Evolutionary conservation across 371 early-diverging fungal genomes (phyloP).

Genomic region (Chytridiales sp.): DNA sequence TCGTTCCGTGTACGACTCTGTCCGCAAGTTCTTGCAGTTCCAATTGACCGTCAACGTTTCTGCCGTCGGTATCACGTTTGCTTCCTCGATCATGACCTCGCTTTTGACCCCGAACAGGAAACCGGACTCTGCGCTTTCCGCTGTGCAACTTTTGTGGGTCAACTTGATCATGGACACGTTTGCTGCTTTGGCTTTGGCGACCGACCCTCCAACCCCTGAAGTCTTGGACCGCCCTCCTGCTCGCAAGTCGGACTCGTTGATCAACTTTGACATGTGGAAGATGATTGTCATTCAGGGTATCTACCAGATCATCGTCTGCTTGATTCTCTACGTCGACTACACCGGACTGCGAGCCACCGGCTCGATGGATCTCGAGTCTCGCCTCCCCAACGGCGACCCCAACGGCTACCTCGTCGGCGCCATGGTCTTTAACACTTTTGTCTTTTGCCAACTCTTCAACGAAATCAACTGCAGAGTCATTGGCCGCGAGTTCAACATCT

Average conservation of each 20-base stretch:
- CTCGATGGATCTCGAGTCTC: neutral
- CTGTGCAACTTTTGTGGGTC: constrained; percentile 86
- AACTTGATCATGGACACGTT: constrained; percentile 89
- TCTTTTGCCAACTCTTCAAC: constrained; percentile 94
- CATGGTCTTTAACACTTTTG: constrained; percentile 93
- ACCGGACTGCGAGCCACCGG: neutral
- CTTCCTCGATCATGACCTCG: constrained; percentile 38
- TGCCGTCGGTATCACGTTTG: constrained; percentile 42
- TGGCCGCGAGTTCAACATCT: constrained; percentile 72
- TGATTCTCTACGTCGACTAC: constrained; percentile 27
- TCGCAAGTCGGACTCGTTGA: constrained; percentile 73
- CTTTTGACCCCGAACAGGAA: constrained; percentile 29
- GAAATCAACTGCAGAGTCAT: constrained; percentile 45
- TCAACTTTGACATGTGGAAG: constrained; percentile 85
- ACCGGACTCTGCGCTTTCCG: constrained; percentile 68
- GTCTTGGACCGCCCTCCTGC: constrained; percentile 80
- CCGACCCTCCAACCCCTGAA: constrained; percentile 75
- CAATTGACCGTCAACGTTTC: constrained; percentile 90
- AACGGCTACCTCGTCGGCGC: constrained; percentile 52
- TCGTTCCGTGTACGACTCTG: constrained; percentile 77
- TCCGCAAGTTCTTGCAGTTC: constrained; percentile 95
- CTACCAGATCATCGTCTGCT: constrained; percentile 64
- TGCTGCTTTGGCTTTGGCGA: constrained; percentile 84
- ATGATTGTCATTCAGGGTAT: constrained; percentile 87
- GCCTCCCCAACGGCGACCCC: too few relatives aligned